These are phyloP conservation scores for Eragrostis curvula DNA, from an alignment of 176 grass and related monocot genomes.

Conservation along the genomic window DNA sequence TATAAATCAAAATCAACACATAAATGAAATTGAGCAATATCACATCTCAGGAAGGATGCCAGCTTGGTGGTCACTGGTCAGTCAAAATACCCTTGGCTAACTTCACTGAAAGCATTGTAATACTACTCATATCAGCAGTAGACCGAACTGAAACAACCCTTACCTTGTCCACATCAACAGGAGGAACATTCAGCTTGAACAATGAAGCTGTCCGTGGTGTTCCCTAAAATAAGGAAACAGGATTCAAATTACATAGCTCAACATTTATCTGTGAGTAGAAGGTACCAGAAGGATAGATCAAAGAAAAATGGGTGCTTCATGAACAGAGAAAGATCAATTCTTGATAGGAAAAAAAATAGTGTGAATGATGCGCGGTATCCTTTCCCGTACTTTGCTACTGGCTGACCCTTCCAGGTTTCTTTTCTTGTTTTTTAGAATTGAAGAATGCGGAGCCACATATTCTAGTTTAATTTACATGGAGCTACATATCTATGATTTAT, in stretches of 20 bases:
- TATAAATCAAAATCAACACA: conserved; percentile 10
- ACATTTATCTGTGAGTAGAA: conserved; percentile 22
- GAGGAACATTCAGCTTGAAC: conserved; percentile 77
- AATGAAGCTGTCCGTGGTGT: conserved; percentile 43
- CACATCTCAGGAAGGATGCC: conserved; percentile 19
- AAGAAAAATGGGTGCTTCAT: conserved; percentile 5
- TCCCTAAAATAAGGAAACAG: conserved; percentile 50
- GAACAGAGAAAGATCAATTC: conserved; percentile 13
- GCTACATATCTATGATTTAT: not conserved
- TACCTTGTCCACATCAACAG: conserved; percentile 97
- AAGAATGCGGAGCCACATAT: not conserved
- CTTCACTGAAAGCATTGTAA: not conserved
- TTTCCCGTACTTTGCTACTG: conserved; percentile 10
- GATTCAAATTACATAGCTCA: conserved; percentile 20
- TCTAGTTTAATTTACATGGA: conserved; percentile 9
- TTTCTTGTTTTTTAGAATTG: not conserved
- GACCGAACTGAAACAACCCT: conserved; percentile 27
- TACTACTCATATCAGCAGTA: not conserved
- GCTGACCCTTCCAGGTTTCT: not conserved
- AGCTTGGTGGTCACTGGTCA: conserved; percentile 20
- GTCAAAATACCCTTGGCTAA: conserved; percentile 25
- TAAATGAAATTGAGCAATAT: conserved; percentile 29
- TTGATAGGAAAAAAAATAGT: not conserved
- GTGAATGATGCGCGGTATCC: not conserved
- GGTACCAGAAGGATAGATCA: conserved; percentile 15